Evolutionary conservation across 1,139 yeast species (phyloP).

Genomic region (Pichia sp.): DNA sequence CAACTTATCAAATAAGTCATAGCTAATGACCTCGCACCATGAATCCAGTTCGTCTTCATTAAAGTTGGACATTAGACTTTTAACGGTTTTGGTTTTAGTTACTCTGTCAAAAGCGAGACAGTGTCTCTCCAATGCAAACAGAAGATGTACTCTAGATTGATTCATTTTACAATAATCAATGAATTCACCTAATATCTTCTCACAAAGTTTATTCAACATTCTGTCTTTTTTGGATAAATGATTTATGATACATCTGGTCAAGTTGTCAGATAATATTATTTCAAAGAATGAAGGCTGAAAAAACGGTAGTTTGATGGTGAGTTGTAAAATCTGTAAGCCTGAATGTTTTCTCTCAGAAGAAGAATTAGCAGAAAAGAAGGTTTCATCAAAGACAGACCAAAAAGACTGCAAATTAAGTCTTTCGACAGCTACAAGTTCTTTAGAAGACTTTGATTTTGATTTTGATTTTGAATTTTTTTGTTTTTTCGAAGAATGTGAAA

Average conservation of each 20-base stretch:
- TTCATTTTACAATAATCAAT: not conserved
- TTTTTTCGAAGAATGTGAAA: conserved; percentile 25
- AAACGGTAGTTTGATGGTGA: conserved; percentile 34
- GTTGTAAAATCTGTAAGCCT: conserved; percentile 70
- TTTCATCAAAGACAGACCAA: conserved; percentile 78
- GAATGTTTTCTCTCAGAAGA: conserved; percentile 82
- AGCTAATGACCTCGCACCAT: not conserved
- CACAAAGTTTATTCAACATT: too few species aligned
- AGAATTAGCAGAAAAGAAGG: conserved; percentile 65
- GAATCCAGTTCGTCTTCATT: not conserved
- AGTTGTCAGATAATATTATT: conserved; percentile 55
- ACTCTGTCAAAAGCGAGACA: conserved; percentile 70
- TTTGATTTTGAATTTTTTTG: conserved; percentile 27
- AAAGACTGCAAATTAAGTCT: conserved; percentile 48
- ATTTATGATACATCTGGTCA: conserved; percentile 67
- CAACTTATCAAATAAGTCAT: not conserved
- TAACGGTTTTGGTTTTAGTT: conserved; percentile 66
- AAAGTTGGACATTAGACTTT: conserved; percentile 31
- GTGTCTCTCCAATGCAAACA: conserved; percentile 45
- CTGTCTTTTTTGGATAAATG: conserved; percentile 66
- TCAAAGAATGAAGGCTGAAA: conserved; percentile 18
- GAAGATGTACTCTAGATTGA: conserved; percentile 31
- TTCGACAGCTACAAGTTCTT: not conserved
- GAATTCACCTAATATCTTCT: conserved; percentile 31
- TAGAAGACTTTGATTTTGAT: conserved; percentile 11